Evolutionary conservation across 2,329 filamentous ascomycete species (phyloP), one percentile per base, ranked within the genome.

Genomic region (Neofusicoccum laricinum): DNA sequence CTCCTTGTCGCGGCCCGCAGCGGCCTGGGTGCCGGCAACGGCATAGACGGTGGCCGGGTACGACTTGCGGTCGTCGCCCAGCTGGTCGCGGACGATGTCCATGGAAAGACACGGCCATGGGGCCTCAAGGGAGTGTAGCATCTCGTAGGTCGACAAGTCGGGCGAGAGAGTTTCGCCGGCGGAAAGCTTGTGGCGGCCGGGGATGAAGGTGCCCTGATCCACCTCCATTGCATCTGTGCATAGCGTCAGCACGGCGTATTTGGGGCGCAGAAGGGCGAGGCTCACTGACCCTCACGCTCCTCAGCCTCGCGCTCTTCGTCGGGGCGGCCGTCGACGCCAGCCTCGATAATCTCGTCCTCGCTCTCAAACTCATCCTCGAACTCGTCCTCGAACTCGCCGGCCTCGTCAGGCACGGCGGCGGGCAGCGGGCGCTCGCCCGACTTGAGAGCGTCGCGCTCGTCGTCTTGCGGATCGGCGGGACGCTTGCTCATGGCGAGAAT

Each of bases 61-160:
- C n/a, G 90, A 88, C 77, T 90, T 96, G 73, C 95, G 90, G 77
- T 92, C 88, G 75, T 97, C 90, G 69, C 95, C 95, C 17, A 99
- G 85, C 61, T 84, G 84, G 79, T 99, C 95, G 71, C 85, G 89
- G 67, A 99, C 79, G 66, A 99, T 90, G 76, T 98, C 95, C 78
- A 97, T 97, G 1, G 94, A 98, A 15, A 99, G 85, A 76, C 95
- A 99, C 2, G 95, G 95, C 95, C 95, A 99, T 1, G 93, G 93
- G 7, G 93, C 93, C 77, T 90, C 95, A 68, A 99, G 86, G 67
- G 88, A 92, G 82, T 99, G 95, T 66, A 99, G 87, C 93, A 99
- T 96, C 76, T 97, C 90, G 81, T 99, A 99, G 5, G 94, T 94
- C n/a, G 91, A 92, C 65, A 91, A 84, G 78, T 99, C 95, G 14